These are phyloP conservation scores for Hansenula lynferdii DNA, from an alignment of 1,139 yeast genomes.

Conservation along the genomic window DNA sequence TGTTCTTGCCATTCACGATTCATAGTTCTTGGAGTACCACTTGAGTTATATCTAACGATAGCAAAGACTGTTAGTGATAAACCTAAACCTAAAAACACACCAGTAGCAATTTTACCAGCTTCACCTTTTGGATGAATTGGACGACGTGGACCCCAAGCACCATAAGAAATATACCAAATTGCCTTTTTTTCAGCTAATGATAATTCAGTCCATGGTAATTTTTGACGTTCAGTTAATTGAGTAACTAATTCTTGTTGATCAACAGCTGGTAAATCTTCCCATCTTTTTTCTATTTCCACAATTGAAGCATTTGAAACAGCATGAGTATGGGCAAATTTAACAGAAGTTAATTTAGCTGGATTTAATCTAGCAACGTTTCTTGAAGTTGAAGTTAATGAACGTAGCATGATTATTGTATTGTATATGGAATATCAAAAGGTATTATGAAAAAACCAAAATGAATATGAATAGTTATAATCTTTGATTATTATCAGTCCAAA, in stretches of 20 bases:
- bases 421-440: no score
- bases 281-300: conserved; percentile 81
- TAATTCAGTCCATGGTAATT: conserved; percentile 88
- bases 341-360: no score
- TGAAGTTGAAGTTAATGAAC: conserved; percentile 20
- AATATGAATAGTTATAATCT: no score
- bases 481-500: no score
- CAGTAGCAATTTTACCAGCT: conserved; percentile 68
- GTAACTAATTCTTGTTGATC: conserved; percentile 86
- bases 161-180: conserved; percentile 95
- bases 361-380: conserved; percentile 26
- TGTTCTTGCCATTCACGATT: conserved; percentile 96
- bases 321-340: conserved; percentile 39
- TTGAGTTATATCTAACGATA: conserved; percentile 50
- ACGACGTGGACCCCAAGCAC: conserved; percentile 99
- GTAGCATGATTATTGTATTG: conserved; percentile 17
- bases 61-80: conserved; percentile 62
- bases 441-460: no score
- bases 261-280: conserved; percentile 83
- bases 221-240: conserved; percentile 87
- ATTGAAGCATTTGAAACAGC: conserved; percentile 87
- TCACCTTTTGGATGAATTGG: conserved; percentile 92
- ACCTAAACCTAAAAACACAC: conserved; percentile 65
- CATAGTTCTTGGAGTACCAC: conserved; percentile 75
- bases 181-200: conserved; percentile 91